These are phyloP conservation scores for Durusdinium trenchii DNA, from an alignment of 73 alveolate genomes.

Conservation along the genomic window DNA sequence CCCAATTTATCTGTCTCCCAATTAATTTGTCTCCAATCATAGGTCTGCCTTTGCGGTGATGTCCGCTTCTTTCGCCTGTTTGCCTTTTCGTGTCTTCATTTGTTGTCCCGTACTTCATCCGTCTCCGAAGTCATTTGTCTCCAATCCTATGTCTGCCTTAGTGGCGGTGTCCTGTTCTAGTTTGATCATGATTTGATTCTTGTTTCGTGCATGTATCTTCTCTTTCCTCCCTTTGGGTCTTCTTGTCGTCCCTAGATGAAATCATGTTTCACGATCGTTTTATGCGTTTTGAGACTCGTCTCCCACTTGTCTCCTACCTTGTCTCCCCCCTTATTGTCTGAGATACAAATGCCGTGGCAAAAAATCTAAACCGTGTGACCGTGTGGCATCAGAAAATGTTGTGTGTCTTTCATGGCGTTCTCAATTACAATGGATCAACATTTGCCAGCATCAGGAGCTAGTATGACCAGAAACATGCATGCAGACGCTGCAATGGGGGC, in stretches of 20 bases:
- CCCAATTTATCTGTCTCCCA: not conserved
- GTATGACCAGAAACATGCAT: not conserved
- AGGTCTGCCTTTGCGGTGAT: not conserved
- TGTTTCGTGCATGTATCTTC: not conserved
- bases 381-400: too few species aligned
- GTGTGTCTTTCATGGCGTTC: not conserved
- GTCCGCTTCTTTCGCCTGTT: not conserved
- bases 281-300: too few species aligned
- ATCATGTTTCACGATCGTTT: too few species aligned
- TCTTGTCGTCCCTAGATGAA: too few species aligned
- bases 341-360: not conserved
- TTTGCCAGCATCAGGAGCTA: not conserved
- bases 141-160: not conserved
- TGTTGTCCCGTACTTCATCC: too few species aligned
- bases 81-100: too few species aligned
- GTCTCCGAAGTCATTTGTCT: too few species aligned
- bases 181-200: not conserved
- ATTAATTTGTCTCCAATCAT: too few species aligned
- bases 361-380: not conserved
- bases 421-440: not conserved
- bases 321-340: not conserved
- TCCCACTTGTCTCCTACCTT: not conserved
- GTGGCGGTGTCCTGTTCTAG: slow-evolving; percentile 4
- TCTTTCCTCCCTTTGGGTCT: too few species aligned
- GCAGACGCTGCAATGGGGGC: too few species aligned